These are phyloP conservation scores for Trametes gibbosa DNA, from an alignment of 768 basidiomycete species.

Conservation along the genomic window DNA sequence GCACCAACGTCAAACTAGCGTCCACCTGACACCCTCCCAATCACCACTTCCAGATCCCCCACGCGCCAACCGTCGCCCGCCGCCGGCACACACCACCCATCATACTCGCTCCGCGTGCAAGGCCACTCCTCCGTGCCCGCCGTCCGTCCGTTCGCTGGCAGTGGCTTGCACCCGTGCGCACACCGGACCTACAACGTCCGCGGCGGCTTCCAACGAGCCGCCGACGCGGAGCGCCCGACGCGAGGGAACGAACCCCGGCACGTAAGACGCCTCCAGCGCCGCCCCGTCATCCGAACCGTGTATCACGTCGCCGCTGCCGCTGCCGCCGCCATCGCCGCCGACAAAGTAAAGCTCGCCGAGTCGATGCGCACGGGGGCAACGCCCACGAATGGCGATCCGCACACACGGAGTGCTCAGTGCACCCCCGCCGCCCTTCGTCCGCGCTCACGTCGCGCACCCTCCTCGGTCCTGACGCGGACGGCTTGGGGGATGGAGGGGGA, in stretches of 20 bases:
- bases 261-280: no score
- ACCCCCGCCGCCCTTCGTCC: neutral
- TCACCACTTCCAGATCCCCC: neutral
- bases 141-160: neutral
- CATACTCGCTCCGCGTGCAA: no score
- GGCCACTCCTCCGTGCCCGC: neutral
- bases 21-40: slow-evolving; percentile 1
- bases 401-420: no score
- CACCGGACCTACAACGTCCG: neutral
- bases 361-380: no score
- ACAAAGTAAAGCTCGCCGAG: no score
- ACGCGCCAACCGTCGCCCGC: neutral
- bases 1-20: slow-evolving; percentile 15
- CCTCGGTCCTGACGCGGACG: no score
- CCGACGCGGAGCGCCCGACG: slow-evolving; percentile 7
- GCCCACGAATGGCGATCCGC: no score
- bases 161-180: neutral
- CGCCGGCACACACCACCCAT: no score
- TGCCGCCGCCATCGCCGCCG: no score
- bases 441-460: neutral
- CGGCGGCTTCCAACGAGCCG: neutral
- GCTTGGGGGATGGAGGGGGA: no score
- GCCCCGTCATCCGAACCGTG: no score
- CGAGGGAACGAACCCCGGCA: neutral
- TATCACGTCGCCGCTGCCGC: no score